phyloP scores from a whole-genome alignment of 2,329 filamentous ascomycete genomes.

The Bipolaris oryzae region DNA sequence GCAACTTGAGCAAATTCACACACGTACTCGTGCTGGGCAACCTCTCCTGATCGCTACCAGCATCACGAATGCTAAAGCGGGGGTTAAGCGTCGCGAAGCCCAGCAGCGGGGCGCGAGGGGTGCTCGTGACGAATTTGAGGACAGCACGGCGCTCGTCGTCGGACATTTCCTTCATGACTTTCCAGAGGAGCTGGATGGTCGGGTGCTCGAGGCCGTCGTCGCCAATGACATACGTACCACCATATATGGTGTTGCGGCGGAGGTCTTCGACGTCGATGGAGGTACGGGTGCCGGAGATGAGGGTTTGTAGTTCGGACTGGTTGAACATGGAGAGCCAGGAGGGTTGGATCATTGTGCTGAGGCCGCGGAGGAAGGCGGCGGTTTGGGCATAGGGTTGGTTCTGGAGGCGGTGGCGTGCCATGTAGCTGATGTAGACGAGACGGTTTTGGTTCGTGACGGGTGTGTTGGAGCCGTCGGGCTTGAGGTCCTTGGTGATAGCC shows the following conservation, averaged over 20 bases:
- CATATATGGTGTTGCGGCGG: slow-evolving; percentile 81
- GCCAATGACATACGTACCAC: slow-evolving; percentile 87
- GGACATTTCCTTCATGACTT: slow-evolving; percentile 76
- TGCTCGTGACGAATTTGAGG: slow-evolving; percentile 94
- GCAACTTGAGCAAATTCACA: slow-evolving; percentile 91
- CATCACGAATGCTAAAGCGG: slow-evolving; percentile 87
- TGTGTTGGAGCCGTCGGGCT: slow-evolving; percentile 75
- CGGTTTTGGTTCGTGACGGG: slow-evolving; percentile 90
- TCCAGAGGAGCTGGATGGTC: slow-evolving; percentile 87
- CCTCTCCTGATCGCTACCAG: slow-evolving; percentile 73
- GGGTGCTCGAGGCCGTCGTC: slow-evolving; percentile 86
- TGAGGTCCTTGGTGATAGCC: slow-evolving; percentile 75
- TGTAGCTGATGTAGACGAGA: slow-evolving; percentile 90
- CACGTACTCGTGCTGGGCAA: slow-evolving; percentile 95
- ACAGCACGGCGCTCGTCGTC: slow-evolving; percentile 83
- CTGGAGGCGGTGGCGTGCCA: slow-evolving; percentile 84
- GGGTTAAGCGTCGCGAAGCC: slow-evolving; percentile 88
- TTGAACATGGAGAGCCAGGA: slow-evolving; percentile 99
- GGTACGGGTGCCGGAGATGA: slow-evolving; percentile 85
- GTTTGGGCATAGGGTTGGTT: slow-evolving; percentile 82
- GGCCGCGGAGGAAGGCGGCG: slow-evolving; percentile 81
- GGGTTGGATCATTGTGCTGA: slow-evolving; percentile 86
- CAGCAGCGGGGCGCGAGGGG: slow-evolving; percentile 84
- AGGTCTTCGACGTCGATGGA: slow-evolving; percentile 89
- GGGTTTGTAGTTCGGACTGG: slow-evolving; percentile 88